Percentiles rank a stretch among this genome's conserved stretches.
Evolutionary conservation across 768 basidiomycete genomes (phyloP).

Genomic region (Leccinum barrowsii): DNA sequence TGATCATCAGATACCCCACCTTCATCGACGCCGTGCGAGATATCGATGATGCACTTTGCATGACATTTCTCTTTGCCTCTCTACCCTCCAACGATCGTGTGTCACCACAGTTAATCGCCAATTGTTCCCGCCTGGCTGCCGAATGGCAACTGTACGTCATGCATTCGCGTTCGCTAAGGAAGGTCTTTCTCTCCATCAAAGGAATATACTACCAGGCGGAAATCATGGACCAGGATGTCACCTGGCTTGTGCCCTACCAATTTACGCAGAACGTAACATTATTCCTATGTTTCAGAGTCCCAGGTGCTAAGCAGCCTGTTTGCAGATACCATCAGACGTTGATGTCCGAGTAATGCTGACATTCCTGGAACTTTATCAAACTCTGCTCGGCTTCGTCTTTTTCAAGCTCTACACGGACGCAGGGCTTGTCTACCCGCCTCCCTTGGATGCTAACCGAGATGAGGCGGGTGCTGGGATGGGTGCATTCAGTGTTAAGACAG

Average conservation of each 20-base stretch:
- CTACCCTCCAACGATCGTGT: slow-evolving; percentile 84
- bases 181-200: slow-evolving; percentile 95
- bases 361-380: slow-evolving; percentile 97
- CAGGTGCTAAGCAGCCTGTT: slow-evolving; percentile 7
- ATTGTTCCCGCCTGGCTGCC: slow-evolving; percentile 83
- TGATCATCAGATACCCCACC: slow-evolving; percentile 77
- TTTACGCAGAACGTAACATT: slow-evolving; percentile 86
- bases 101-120: slow-evolving; percentile 79
- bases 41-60: slow-evolving; percentile 95
- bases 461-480: slow-evolving; percentile 85
- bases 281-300: not conserved
- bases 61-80: slow-evolving; percentile 89
- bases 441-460: slow-evolving; percentile 77
- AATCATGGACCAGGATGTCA: slow-evolving; percentile 86
- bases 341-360: slow-evolving; percentile 98
- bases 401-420: slow-evolving; percentile 98
- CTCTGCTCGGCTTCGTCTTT: slow-evolving; percentile 89
- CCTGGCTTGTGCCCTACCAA: slow-evolving; percentile 96
- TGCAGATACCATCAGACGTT: slow-evolving; percentile 88
- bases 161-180: slow-evolving; percentile 78
- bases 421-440: slow-evolving; percentile 93
- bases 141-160: slow-evolving; percentile 98
- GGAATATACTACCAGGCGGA: slow-evolving; percentile 98
- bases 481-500: slow-evolving; percentile 73
- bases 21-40: slow-evolving; percentile 95